A percentile compares a stretch with the other conserved stretches of the same genome.
Evolutionary conservation across 2,329 filamentous ascomycete genomes (phyloP).

Genomic region (Claviceps sorghi): DNA sequence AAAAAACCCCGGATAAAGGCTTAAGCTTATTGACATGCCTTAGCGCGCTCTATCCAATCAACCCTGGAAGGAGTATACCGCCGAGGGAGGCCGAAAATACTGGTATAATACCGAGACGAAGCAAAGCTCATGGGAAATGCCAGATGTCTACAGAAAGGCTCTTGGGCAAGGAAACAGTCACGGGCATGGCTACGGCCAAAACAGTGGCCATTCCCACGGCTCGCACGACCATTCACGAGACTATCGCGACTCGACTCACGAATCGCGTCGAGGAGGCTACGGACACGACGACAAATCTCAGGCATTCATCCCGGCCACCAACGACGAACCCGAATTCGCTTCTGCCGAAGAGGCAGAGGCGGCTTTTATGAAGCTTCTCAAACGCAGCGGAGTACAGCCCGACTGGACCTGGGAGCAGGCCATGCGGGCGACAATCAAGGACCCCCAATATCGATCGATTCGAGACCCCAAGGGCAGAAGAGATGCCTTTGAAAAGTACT

Average conservation of each 20-base stretch:
- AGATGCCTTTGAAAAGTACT: constrained; percentile 88
- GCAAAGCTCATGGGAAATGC: constrained; percentile 90
- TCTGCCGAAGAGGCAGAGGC: constrained; percentile 79
- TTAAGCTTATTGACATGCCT: background rate
- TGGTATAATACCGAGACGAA: constrained; percentile 91
- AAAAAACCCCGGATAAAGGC: too few relatives aligned
- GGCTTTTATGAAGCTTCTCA: constrained; percentile 82
- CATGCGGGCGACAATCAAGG: constrained; percentile 71
- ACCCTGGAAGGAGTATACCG: constrained; percentile 86
- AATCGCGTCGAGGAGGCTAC: constrained; percentile 44
- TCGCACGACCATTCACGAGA: constrained; percentile 25
- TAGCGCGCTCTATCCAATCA: constrained; percentile 69
- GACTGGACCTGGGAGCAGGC: constrained; percentile 91
- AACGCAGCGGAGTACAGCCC: constrained; percentile 69
- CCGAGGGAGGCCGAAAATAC: constrained; percentile 77
- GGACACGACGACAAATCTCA: constrained; percentile 41
- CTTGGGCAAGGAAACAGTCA: constrained; percentile 29
- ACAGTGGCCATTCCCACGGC: constrained; percentile 23
- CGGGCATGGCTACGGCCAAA: constrained; percentile 24
- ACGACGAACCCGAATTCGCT: constrained; percentile 63
- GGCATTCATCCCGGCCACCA: constrained; percentile 46
- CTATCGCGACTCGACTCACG: constrained; percentile 28
- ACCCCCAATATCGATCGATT: constrained; percentile 83
- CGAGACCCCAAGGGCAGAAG: constrained; percentile 87
- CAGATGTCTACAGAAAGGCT: constrained; percentile 64